Evolutionary conservation across 2,329 filamentous ascomycete genomes (phyloP), one percentile per base, ranked within the genome.

Genomic region (Xylaria sp.): DNA sequence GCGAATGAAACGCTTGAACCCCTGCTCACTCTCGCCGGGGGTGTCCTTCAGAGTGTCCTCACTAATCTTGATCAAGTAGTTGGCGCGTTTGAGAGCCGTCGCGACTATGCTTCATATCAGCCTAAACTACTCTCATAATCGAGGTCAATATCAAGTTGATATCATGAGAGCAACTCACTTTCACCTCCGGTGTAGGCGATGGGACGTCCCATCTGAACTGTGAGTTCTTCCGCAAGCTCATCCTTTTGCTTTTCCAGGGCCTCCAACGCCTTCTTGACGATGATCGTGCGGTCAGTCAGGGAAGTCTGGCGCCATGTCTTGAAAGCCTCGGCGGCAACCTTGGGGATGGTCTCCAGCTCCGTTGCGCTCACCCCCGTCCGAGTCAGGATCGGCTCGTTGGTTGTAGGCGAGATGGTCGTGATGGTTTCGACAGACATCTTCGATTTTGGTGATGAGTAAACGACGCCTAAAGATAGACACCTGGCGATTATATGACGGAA

Each of bases 171-270:
- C 52, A n/a, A 16, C 50, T 60, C 63, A 71, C 70, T 67, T 78
- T 97, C 93, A 67, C 86, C 91, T 52, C 83, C 86, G 0, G 90
- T 90, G 74, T 93, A 97, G 44, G 89, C 83, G 69, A 97, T 96
- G 39, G 93, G 93, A 18, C 93, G 83, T 48, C 93, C 93, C 92
- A 97, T 97, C 78, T 97, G 92, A 72, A 91, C 87, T 0, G 92
- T 97, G 61, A 97, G 78, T 73, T 97, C 92, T 66, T 85, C 82
- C 4, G 89, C 92, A 39, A 97, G 80, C 63, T 86, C 89, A 85
- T 94, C 88, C 74, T 92, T 83, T 72, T 85, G 87, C 54, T 85
- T 82, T 13, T 78, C 75, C 34, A 97, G 79, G 3, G 90, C 76
- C 63, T 87, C 82, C 50, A 97, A 77, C 1, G 92, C 92, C 69